phyloP scores from a whole-genome alignment of 2,329 filamentous ascomycete species.

The Arthroderma sp. region DNA sequence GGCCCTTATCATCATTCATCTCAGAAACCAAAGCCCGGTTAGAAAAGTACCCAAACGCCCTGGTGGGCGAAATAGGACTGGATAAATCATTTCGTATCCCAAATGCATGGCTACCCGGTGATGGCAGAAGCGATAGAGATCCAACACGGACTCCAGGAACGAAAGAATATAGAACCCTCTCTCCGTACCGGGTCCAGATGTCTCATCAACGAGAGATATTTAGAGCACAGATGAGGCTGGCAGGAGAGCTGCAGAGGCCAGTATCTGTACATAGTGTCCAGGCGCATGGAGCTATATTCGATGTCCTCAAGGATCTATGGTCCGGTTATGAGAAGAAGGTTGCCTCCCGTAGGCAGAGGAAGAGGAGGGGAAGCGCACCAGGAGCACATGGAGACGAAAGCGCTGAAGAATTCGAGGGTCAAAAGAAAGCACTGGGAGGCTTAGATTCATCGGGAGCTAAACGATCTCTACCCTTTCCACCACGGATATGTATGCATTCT shows the following conservation, averaged over 20 bases:
- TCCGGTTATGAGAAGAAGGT: conserved; percentile 41
- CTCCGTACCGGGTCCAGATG: conserved; percentile 43
- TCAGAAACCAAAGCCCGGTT: conserved; percentile 37
- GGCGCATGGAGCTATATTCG: conserved; percentile 46
- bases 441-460: neutral
- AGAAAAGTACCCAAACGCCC: conserved; percentile 37
- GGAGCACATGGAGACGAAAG: conserved; percentile 18
- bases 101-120: conserved; percentile 31
- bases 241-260: conserved; percentile 43
- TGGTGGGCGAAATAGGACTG: conserved; percentile 50
- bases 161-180: conserved; percentile 45
- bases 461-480: conserved; percentile 55
- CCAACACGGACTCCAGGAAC: conserved; percentile 42
- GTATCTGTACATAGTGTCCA: conserved; percentile 53
- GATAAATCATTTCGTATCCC: conserved; percentile 50
- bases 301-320: conserved; percentile 44
- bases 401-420: conserved; percentile 14
- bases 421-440: conserved; percentile 12
- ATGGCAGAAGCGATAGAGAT: conserved; percentile 8
- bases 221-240: conserved; percentile 44
- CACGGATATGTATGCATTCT: conserved; percentile 83
- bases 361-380: conserved; percentile 20
- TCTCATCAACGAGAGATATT: conserved; percentile 46
- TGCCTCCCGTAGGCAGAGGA: conserved; percentile 36
- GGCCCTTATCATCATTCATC: conserved; percentile 40